phyloP scores from a whole-genome alignment of 257 asterid genomes.

The Pogostemon cablin region DNA sequence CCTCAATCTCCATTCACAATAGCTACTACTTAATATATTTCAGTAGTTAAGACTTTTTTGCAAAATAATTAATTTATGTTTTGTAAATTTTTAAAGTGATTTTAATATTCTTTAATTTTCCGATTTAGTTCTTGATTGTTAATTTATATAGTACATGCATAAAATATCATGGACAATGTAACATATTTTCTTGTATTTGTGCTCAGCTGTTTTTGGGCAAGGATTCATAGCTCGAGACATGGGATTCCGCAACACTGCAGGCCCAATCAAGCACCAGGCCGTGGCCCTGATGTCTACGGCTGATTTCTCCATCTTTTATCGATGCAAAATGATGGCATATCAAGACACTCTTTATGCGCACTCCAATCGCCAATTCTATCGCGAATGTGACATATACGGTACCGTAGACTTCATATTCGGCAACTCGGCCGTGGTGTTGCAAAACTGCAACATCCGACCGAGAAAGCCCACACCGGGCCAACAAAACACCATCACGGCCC shows the following conservation, averaged over 20 bases:
- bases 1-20: too few relatives aligned
- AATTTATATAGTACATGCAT: too few relatives aligned
- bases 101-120: too few relatives aligned
- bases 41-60: too few relatives aligned
- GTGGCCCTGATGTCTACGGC: constrained; percentile 61
- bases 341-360: constrained; percentile 58
- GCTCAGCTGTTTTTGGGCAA: constrained; percentile 45
- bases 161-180: too few relatives aligned
- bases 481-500: constrained; percentile 58
- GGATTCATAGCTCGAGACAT: constrained; percentile 84
- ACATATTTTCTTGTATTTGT: too few relatives aligned
- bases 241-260: constrained; percentile 59
- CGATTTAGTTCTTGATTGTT: too few relatives aligned
- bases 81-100: too few relatives aligned
- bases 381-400: constrained; percentile 56
- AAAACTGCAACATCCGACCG: constrained; percentile 48
- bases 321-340: constrained; percentile 51
- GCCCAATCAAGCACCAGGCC: constrained; percentile 57
- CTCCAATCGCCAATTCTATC: constrained; percentile 64
- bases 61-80: too few relatives aligned
- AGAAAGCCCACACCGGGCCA: constrained; percentile 53
- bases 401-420: constrained; percentile 61
- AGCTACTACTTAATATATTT: too few relatives aligned
- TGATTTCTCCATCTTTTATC: constrained; percentile 48
- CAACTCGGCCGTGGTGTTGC: constrained; percentile 52